These are phyloP conservation scores for Chernovozyma aurita DNA, from an alignment of 1,139 yeast species.

Conservation along the genomic window DNA sequence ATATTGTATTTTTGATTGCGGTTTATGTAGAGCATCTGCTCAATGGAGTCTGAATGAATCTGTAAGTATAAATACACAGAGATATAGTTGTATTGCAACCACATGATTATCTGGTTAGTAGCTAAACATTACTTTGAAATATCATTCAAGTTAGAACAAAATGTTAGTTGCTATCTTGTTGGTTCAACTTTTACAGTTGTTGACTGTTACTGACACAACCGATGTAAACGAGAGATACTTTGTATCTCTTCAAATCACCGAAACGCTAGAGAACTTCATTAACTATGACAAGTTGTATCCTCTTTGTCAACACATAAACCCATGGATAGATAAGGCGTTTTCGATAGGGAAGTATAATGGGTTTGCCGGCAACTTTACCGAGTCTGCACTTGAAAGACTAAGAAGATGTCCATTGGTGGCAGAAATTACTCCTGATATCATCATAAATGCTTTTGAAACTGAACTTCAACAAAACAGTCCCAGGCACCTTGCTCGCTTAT, in stretches of 20 bases:
- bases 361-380: conserved; percentile 55
- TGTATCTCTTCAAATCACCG: conserved; percentile 23
- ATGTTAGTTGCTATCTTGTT: not conserved
- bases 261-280: conserved; percentile 36
- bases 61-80: no score
- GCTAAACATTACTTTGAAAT: no score
- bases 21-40: no score
- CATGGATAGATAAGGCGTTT: conserved; percentile 41
- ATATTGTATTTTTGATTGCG: no score
- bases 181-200: no score
- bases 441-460: conserved; percentile 42
- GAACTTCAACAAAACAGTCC: conserved; percentile 49
- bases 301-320: conserved; percentile 31
- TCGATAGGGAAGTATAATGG: conserved; percentile 64
- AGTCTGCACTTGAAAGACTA: conserved; percentile 43
- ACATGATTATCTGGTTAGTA: not conserved
- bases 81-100: no score
- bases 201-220: no score
- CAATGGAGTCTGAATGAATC: no score
- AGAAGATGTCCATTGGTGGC: conserved; percentile 47
- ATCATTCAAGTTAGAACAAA: not conserved
- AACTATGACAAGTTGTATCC: conserved; percentile 32
- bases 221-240: conserved; percentile 13
- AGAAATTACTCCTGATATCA: conserved; percentile 56
- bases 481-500: conserved; percentile 61